Base-by-base conservation (phyloP, 768 basidiomycete genomes). In the Hericium alpestre region DNA sequence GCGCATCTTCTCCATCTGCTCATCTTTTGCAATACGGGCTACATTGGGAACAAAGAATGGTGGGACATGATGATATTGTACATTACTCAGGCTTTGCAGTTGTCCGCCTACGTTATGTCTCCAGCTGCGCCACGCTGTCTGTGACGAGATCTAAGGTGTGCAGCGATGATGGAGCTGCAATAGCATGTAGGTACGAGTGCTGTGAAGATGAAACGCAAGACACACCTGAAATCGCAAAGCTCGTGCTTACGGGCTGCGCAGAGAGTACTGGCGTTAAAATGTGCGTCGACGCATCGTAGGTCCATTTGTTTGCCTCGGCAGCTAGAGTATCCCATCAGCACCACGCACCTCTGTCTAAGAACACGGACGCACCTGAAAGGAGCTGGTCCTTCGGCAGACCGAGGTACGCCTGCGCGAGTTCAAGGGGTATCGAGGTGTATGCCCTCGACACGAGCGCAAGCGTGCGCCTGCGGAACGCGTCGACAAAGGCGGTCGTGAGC, bases 401-500 rank as follows among this genome's bases (percentile, higher is more conserved):
- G 43, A 88, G 73, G 65, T 86, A 87, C 25, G 60, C 67, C 61
- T 80, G 76, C 12, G 80, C 82, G 3, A 83, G 72, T 2, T 75
- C 56, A 11, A 82, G 58, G 12, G 80, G 77, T 22, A 90, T 69
- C 1, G 83, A 81, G 2, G 79, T 76, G 67, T 86, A 88, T n/a
- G 83, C 84, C 62, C 74, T 79, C 9, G 81, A 76, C 20, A 88
- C 63, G 9, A 88, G 72, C 1, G 63, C 62, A 59, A 84, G 76
- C 0, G 82, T 83, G 58, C 80, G 75, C 56, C 65, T 64, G 47
- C 84, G 81, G 69, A 87, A 88, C 9, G 15, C 39, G 84, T 86
- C 78, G 38, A 82, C 65, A 63, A 87, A 87, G 4, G 65, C 64
- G 1, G 67, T 64, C 4, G 78, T 66, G 67, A 88, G 70, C 4